Evolutionary conservation across 768 basidiomycete genomes (phyloP).

Genomic region (Tricholoma sp.): DNA sequence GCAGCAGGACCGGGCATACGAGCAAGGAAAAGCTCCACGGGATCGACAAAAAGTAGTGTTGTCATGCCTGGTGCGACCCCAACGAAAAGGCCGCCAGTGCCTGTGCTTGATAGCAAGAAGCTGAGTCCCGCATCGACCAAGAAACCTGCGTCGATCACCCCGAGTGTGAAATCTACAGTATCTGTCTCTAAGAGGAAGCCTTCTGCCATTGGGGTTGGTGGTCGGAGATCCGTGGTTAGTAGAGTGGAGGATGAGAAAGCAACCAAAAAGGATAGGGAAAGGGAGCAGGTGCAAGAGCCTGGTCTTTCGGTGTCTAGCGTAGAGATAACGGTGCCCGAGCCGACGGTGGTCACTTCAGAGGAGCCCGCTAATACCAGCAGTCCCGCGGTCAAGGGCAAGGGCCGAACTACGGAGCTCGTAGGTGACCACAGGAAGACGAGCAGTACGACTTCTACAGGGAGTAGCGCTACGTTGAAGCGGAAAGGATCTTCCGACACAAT

Average conservation of each 20-base stretch:
- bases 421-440: slow-evolving; percentile 41
- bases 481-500: slow-evolving; percentile 44
- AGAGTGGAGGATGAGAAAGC: slow-evolving; percentile 5
- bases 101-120: slow-evolving; percentile 25
- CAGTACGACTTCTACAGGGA: slow-evolving; percentile 38
- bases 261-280: slow-evolving; percentile 8
- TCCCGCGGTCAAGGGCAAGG: slow-evolving; percentile 20
- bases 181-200: slow-evolving; percentile 23
- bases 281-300: slow-evolving; percentile 2
- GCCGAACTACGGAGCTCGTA: slow-evolving; percentile 12
- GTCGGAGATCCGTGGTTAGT: neutral
- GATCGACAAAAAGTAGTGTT: slow-evolving; percentile 19
- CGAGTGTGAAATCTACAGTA: slow-evolving; percentile 17
- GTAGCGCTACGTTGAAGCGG: slow-evolving; percentile 36
- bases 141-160: slow-evolving; percentile 18
- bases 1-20: neutral
- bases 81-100: slow-evolving; percentile 27
- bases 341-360: slow-evolving; percentile 12
- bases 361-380: slow-evolving; percentile 15
- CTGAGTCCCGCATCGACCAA: slow-evolving; percentile 21
- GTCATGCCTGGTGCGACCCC: slow-evolving; percentile 9
- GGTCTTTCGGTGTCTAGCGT: neutral
- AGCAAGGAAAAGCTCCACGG: slow-evolving; percentile 13
- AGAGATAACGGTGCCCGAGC: neutral
- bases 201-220: slow-evolving; percentile 5